Evolutionary conservation across 371 early-diverging fungal species (phyloP), one percentile per base, ranked within the genome.

Genomic region (Mortierella sp.): DNA sequence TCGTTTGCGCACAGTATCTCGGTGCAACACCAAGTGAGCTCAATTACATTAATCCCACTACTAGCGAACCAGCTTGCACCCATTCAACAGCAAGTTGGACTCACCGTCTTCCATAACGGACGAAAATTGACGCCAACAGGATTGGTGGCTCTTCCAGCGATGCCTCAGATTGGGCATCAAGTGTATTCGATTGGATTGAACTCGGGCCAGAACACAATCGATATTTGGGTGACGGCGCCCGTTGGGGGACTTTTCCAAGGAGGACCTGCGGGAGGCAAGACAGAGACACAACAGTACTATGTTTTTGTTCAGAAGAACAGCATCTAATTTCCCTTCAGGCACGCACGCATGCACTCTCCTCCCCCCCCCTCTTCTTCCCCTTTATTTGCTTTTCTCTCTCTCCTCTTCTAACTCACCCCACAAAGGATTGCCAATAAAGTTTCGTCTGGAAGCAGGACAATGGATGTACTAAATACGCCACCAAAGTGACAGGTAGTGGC

Each of bases 41-140:
- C 67, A 15, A 48, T 79, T 30, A 70, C 64, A 4, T 4, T 79
- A 57, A 48, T 66, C 11, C 80, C 80, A 18, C 45, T 70, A 25
- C 29, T 79, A 57, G 73, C 80, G n/a, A 26, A 62, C 4, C 80
- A 79, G 47, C 62, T 79, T 19, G 62, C 70, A 23, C 64, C 80
- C 1, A 79, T 79, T 37, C 70, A 73, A 14, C 73, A 64, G n/a
- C 80, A 79, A 29, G 69, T 79, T 37, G 74, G 73, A 1, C 15
- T 79, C 56, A 70, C 80, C 9, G 72, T 79, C 14, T 79, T 79
- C 64, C 80, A 73, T 26, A 79, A 79, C n/a, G 80, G 80, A 28
- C 70, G 69, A 25, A 79, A 79, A 55, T 18, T 79, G 21, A 50
- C 55, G 26, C 74, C 80, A 16, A 58, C 80, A 14, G 66, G 72